phyloP scores from a whole-genome alignment of 768 basidiomycete species.

The Leccinum pellstonianum region DNA sequence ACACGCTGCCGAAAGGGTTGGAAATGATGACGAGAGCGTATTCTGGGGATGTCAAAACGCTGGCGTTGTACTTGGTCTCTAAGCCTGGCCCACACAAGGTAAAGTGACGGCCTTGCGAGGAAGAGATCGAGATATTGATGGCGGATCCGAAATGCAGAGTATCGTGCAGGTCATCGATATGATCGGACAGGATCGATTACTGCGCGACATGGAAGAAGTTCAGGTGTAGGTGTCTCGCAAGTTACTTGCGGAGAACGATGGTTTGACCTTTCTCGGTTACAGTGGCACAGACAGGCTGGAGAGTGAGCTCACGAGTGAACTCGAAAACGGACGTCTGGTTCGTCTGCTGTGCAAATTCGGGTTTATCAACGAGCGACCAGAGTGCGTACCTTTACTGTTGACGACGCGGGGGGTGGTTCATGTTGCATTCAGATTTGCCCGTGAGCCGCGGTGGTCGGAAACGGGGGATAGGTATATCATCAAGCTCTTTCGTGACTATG shows the following conservation, averaged over 20 bases:
- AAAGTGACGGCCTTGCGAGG: conserved; percentile 1
- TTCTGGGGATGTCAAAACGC: conserved; percentile 77
- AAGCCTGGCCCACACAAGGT: conserved; percentile 71
- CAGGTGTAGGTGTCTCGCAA: conserved; percentile 53
- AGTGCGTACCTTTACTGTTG: conserved; percentile 54
- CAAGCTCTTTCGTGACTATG: conserved; percentile 97
- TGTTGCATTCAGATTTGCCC: conserved; percentile 73
- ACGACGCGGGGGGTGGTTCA: conserved; percentile 1
- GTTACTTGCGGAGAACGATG: background rate
- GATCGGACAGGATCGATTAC: conserved; percentile 63
- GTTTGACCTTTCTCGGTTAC: conserved; percentile 4
- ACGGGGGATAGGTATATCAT: conserved; percentile 98
- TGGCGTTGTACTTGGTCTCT: conserved; percentile 72
- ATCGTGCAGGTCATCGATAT: conserved; percentile 82
- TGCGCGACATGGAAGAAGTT: conserved; percentile 81
- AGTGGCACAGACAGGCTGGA: conserved; percentile 85
- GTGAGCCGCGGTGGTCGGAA: conserved; percentile 95
- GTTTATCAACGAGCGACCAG: conserved; percentile 99
- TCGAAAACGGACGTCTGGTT: conserved; percentile 92
- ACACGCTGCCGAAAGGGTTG: conserved; percentile 64
- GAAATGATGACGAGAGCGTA: conserved; percentile 75
- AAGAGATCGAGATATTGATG: background rate
- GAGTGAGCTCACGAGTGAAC: conserved; percentile 77
- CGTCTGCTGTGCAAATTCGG: conserved; percentile 90
- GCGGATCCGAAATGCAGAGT: conserved; percentile 39